Evolutionary conservation across 78 protist species (phyloP).

Genomic region (Tieghemostelium lacteum): DNA sequence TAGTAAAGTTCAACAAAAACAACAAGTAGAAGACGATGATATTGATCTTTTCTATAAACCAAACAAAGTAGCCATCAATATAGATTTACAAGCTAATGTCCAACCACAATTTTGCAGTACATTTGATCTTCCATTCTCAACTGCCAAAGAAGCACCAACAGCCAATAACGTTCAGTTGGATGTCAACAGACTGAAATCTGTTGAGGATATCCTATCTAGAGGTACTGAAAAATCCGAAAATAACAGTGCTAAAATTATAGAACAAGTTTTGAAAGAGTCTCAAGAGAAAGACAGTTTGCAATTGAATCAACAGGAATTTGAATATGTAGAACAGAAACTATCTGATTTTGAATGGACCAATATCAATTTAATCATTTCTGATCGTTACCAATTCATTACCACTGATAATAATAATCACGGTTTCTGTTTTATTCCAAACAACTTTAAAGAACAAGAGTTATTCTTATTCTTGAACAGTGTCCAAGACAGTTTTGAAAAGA

Average conservation of each 20-base stretch:
- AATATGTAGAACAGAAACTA: slow-evolving; percentile 8
- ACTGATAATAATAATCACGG: slow-evolving; percentile 24
- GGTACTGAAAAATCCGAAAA: neutral
- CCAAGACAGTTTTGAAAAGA: slow-evolving; percentile 12
- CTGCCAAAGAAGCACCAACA: neutral
- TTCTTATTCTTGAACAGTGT: slow-evolving; percentile 40
- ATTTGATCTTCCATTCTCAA: neutral
- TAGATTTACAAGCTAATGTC: neutral
- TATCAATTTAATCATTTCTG: slow-evolving; percentile 46
- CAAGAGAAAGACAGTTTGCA: neutral
- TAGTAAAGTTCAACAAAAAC: neutral
- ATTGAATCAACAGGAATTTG: neutral
- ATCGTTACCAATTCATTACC: slow-evolving; percentile 60
- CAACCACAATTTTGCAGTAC: neutral
- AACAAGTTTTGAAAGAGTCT: neutral
- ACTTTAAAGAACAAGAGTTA: slow-evolving; percentile 38
- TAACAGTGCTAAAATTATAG: neutral
- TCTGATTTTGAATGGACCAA: slow-evolving; percentile 51
- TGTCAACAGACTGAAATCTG: neutral
- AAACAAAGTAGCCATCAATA: neutral
- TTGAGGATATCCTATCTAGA: too few relatives aligned
- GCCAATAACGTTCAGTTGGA: neutral
- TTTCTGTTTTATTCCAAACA: slow-evolving; percentile 45
- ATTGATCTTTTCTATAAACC: neutral
- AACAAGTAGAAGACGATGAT: neutral